Base-by-base conservation (phyloP, 2,329 filamentous ascomycete genomes). In the Botryotinia narcissicola region DNA sequence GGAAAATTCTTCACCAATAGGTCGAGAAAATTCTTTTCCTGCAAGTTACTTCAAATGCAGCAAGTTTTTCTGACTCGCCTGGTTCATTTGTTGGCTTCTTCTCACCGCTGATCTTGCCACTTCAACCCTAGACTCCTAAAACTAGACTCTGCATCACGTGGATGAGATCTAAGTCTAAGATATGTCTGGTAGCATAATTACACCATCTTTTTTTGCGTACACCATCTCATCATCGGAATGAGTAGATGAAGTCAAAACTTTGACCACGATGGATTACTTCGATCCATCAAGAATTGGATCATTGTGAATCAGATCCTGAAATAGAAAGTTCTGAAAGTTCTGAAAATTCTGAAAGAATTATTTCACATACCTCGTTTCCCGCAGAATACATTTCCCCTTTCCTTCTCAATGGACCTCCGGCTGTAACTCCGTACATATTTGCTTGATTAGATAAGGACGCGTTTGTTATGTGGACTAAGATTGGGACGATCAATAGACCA, bases 311-410 rank as follows among this genome's bases (percentile, higher is more conserved):
- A 32, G 18, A 20, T 44, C n/a, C 42, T 60, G 51, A 32, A 20
- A 70, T 32, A 66, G 12, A 37, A 32, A n/a, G 37, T 48, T 25
- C 64, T 63, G 40, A 46, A n/a, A 48, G 35, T 40, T 70, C 54
- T 22, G 40, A 46, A n/a, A 48, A 29, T 40, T 67, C 54, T 22
- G 40, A 69, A 60, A 70, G 20, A n/a, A 57, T 42, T 40, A 57
- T 32, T 57, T n/a, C 69, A 78, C 78, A 71, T 76, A 79, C 78
- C 74, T 29, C 51, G n/a, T 78, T 78, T 20, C 75, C 73, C 73
- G 76, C 77, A 59, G 76, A 75, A 73, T 78, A 79, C 72, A 76
- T 78, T 62, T 77, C 69, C 16, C 51, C 51, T 57, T 57, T 57
- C n/a, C 51, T 62, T 62, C 37, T 40, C 60, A 35, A 62, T 18